Base-by-base conservation (phyloP, 805 yeast genomes). In the Yamadazyma olivae region DNA sequence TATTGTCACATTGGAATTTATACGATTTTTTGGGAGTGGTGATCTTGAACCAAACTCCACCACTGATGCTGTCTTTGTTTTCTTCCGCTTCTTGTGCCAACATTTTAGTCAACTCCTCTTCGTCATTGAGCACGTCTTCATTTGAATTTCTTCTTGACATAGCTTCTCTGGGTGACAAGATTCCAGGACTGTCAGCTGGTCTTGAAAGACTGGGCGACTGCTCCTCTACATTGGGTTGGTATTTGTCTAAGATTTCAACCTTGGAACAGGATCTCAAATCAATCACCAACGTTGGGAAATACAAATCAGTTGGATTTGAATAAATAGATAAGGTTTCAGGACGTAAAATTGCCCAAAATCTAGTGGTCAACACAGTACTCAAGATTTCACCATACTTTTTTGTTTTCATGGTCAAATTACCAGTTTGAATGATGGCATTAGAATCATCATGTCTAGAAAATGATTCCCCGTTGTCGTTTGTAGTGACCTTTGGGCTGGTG, bases 331-430 rank as follows among this genome's bases (percentile, higher is more conserved):
- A 67, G 0, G 88, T 74, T 30, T 79, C 79, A 25, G 79, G 79
- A 45, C 83, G 69, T 40, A 91, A 62, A 0, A 88, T 76, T 5
- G 88, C 88, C 96, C 97, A 91, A 53, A 73, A 82, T 31, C 95
- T 69, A 37, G 64, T 66, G 1, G 70, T 66, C 14, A 59, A 38
- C 2, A 60, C 59, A 1, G 65, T 46, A 1, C 56, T 45, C 33
- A 66, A 59, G 14, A 57, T 45, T 35, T 66, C 71, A 1, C 70
- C 71, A 38, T 57, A 64, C 25, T 61, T 61, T 4, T 61, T 64
- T 5, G 63, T 49, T 36, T 63, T 64, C 49, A 57, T 52, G 8
- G 71, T 68, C 21, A 67, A 49, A 1, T 67, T 53, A 1, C 74
- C 74, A 2, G 54, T 45, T 27, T 65, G 66, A 9, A 67, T 47